Evolutionary conservation across 768 basidiomycete genomes (phyloP).

Genomic region (Psilocybe azurescens): DNA sequence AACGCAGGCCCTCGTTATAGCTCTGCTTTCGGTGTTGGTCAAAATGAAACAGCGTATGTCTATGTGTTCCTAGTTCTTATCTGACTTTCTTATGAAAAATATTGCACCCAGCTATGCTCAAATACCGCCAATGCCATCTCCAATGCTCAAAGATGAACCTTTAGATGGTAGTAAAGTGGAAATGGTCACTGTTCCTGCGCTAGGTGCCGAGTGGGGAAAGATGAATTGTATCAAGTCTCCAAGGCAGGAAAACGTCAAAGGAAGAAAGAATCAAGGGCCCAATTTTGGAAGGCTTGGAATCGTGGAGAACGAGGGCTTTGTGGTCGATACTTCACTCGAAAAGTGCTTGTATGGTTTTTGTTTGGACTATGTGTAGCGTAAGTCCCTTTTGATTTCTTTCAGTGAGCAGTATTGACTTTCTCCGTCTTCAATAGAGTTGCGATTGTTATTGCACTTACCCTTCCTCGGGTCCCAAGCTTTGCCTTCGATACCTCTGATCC

Average conservation of each 20-base stretch:
- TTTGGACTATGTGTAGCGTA: slow-evolving; percentile 65
- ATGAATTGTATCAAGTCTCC: slow-evolving; percentile 80
- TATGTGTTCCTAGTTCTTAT: neutral
- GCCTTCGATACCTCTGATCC: slow-evolving; percentile 63
- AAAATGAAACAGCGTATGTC: slow-evolving; percentile 22
- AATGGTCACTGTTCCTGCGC: slow-evolving; percentile 89
- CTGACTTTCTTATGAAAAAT: slow-evolving; percentile 3
- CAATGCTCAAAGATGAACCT: slow-evolving; percentile 45
- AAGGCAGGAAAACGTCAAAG: slow-evolving; percentile 71
- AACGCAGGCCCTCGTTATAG: slow-evolving; percentile 83
- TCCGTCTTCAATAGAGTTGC: slow-evolving; percentile 50
- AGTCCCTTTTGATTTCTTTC: slow-evolving; percentile 30
- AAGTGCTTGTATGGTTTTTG: slow-evolving; percentile 69
- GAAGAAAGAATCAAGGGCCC: slow-evolving; percentile 53
- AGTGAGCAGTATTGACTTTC: slow-evolving; percentile 11
- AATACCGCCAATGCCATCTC: slow-evolving; percentile 52
- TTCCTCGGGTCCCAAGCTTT: slow-evolving; percentile 84
- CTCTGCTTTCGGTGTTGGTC: slow-evolving; percentile 49
- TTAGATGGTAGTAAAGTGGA: slow-evolving; percentile 65
- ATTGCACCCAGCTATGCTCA: slow-evolving; percentile 26
- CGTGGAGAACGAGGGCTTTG: slow-evolving; percentile 82
- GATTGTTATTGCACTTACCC: slow-evolving; percentile 74
- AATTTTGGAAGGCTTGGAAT: slow-evolving; percentile 78
- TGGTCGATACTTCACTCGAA: slow-evolving; percentile 79
- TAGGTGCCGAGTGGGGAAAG: slow-evolving; percentile 89